Conservation (phyloP, 176 grass and related monocot species). For the Oryza australiensis region DNA sequence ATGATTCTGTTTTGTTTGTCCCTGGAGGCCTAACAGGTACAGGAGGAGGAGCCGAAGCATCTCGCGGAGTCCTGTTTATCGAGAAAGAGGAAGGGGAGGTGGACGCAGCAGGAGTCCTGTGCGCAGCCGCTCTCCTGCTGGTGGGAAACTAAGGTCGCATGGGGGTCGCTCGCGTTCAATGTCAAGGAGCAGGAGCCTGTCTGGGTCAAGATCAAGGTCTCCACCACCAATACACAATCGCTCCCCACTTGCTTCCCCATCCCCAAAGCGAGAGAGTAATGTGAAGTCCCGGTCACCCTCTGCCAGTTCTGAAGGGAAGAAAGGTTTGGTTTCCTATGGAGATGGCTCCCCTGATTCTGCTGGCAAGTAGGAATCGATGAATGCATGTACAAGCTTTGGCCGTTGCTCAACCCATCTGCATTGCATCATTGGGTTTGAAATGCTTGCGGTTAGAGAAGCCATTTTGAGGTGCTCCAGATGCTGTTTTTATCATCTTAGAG, state of each 20-base stretch:
- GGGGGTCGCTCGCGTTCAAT: conserved; percentile 53
- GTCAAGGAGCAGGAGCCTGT: conserved; percentile 68
- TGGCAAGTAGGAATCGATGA: conserved; percentile 36
- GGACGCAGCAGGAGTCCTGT: conserved; percentile 69
- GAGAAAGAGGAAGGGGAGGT: conserved; percentile 57
- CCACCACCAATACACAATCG: conserved; percentile 40
- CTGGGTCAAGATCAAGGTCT: conserved; percentile 73
- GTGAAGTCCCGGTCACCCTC: conserved; percentile 63
- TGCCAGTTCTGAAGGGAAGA: conserved; percentile 74
- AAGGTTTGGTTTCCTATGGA: conserved; percentile 90
- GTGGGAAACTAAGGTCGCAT: conserved; percentile 50
- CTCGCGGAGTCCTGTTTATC: conserved; percentile 62
- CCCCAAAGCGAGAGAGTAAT: conserved; percentile 52
- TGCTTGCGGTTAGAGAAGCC: background rate
- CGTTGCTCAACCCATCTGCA: background rate
- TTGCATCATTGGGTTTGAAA: background rate
- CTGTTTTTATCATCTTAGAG: conserved; percentile 24
- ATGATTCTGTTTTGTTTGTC: conserved; percentile 31
- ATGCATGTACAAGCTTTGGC: conserved; percentile 9
- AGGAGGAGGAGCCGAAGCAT: conserved; percentile 81
- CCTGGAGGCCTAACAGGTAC: conserved; percentile 55
- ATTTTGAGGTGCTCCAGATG: background rate
- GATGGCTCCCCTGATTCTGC: conserved; percentile 78
- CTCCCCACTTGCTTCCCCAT: conserved; percentile 60
- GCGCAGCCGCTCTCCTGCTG: conserved; percentile 57